Conservation (phyloP, 1,284 basidiomycete species). For the Takashimella koratensis region DNA sequence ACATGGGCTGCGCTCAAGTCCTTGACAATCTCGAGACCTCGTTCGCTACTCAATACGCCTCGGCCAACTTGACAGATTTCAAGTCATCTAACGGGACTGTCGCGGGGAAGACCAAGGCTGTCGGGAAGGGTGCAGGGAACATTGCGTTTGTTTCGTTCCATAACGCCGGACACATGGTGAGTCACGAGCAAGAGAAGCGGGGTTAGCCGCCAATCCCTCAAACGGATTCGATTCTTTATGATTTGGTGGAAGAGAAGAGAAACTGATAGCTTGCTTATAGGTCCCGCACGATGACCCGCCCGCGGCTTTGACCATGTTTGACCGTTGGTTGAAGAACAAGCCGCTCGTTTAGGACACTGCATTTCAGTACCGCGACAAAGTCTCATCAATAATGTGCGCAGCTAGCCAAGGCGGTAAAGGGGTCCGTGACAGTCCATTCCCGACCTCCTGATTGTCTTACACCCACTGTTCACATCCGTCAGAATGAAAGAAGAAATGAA, state of each 20-base stretch:
- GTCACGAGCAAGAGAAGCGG: constrained; percentile 5
- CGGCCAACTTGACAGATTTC: constrained; percentile 57
- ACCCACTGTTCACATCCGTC: too few relatives aligned
- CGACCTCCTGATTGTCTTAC: too few relatives aligned
- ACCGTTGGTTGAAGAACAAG: constrained; percentile 56
- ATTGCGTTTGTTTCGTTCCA: constrained; percentile 68
- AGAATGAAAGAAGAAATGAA: too few relatives aligned
- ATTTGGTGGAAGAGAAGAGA: too few relatives aligned
- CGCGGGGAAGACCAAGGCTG: constrained; percentile 51
- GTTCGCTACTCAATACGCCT: constrained; percentile 62
- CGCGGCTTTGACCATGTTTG: constrained; percentile 61
- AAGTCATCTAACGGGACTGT: constrained; percentile 48
- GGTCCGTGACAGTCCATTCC: too few relatives aligned
- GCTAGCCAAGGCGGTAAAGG: too few relatives aligned
- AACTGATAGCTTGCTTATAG: constrained; percentile 11
- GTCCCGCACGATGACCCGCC: constrained; percentile 79
- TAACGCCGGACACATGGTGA: constrained; percentile 71
- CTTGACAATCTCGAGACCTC: constrained; percentile 49
- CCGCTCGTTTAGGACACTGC: constrained; percentile 45
- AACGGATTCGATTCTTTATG: too few relatives aligned
- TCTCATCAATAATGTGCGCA: too few relatives aligned
- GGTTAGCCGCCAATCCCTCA: too few relatives aligned
- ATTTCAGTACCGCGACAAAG: too few relatives aligned
- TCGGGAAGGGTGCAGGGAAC: constrained; percentile 66
- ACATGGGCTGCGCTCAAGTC: constrained; percentile 40